These are phyloP conservation scores for Linnemannia hyalina DNA, from an alignment of 192 early-diverging fungal genomes.

Conservation along the genomic window DNA sequence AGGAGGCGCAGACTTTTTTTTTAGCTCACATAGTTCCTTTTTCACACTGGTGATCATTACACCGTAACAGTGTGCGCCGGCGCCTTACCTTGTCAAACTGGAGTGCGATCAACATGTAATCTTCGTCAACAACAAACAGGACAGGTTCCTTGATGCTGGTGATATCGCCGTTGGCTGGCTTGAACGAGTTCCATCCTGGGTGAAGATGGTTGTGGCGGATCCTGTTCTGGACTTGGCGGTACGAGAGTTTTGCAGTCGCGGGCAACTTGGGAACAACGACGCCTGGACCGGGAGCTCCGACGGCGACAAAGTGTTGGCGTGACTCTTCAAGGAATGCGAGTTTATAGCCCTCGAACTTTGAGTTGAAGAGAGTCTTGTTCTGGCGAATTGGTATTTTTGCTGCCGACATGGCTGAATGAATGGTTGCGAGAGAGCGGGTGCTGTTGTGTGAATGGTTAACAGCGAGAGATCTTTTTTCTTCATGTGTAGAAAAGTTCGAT, in stretches of 20 bases:
- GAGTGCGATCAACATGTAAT: slow-evolving; percentile 48
- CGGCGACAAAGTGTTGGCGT: slow-evolving; percentile 44
- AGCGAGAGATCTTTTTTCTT: not conserved
- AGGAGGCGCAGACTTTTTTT: not conserved
- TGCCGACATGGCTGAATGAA: not conserved
- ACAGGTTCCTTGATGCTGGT: slow-evolving; percentile 15
- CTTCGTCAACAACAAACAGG: slow-evolving; percentile 57
- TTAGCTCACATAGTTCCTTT: too few species aligned
- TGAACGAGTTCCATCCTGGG: slow-evolving; percentile 59
- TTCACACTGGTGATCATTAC: not conserved
- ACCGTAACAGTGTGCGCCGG: not conserved
- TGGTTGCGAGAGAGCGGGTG: not conserved
- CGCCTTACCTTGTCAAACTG: slow-evolving; percentile 54
- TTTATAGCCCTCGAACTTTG: slow-evolving; percentile 82
- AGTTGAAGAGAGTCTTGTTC: slow-evolving; percentile 65
- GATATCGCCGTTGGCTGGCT: slow-evolving; percentile 30
- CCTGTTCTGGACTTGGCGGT: slow-evolving; percentile 72
- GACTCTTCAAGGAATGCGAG: slow-evolving; percentile 66
- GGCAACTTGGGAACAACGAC: slow-evolving; percentile 57
- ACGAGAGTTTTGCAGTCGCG: slow-evolving; percentile 66
- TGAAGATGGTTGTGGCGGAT: slow-evolving; percentile 77
- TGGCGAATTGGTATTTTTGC: slow-evolving; percentile 40
- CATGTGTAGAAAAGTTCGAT: not conserved
- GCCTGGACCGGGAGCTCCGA: slow-evolving; percentile 44
- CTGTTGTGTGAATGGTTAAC: not conserved